Base-by-base conservation (phyloP, 2,329 filamentous ascomycete genomes). In the Aspergillus intermedius region DNA sequence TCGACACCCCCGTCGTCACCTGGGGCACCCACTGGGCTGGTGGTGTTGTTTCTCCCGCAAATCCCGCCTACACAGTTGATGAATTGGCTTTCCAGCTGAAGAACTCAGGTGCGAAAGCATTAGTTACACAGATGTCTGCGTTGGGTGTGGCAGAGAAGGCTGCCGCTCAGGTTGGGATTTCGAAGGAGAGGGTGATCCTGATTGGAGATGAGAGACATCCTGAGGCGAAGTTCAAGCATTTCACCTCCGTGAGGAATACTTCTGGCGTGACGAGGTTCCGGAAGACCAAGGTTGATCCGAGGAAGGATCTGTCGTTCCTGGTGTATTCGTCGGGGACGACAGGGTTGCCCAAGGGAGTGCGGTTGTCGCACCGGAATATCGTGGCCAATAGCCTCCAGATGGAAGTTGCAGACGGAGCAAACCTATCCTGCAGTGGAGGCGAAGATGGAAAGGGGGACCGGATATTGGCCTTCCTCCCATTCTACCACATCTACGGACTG, bases 311-410 rank as follows among this genome's bases (percentile, higher is more conserved):
- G 22, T 86, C 88, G 0, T 95, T 93, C 61, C 70, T 96, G 49
- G 88, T 94, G 0, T 96, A 95, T 67, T 89, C 84, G 44, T 91
- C 86, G 6, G 91, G 91, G 6, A 97, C 91, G 0, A 96, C 91
- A 0, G 91, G 91, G 2, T 73, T 90, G 45, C 91, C 91, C 0
- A 97, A 97, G 69, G 91, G 91, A 13, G 91, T 96, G 12, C 87
- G 88, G 80, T 75, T 96, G 28, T 86, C 82, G 6, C 91, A 97
- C 68, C 68, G 73, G 55, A 96, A 96, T 65, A 83, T 95, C 51
- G 80, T 94, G 9, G 74, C 88, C 50, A 95, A 95, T 66, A 64
- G 83, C 5, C 57, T 79, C 25, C 84, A 87, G 68, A 62, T 77
- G 23, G 65, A 67, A 1, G 61, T 69, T 22, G 71, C 77, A 4